A percentile compares a stretch with the other conserved stretches of the same genome.
Conservation (phyloP, 2,329 filamentous ascomycete genomes). For the Didymella exigua region DNA sequence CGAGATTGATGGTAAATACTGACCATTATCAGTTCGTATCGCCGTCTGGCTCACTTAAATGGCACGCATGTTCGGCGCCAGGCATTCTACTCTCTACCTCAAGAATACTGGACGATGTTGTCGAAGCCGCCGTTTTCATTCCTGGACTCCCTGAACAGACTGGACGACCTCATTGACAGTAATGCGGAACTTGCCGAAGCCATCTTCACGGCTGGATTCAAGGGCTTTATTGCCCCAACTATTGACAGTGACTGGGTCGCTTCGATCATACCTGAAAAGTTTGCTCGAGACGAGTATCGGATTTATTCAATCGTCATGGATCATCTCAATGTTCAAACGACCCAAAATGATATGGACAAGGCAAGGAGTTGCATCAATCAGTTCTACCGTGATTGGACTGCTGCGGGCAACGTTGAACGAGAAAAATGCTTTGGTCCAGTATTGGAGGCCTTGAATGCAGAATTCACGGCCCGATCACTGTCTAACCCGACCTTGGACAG, state of each 20-base stretch:
- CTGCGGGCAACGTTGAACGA: slow-evolving; percentile 75
- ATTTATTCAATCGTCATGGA: slow-evolving; percentile 56
- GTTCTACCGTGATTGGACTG: slow-evolving; percentile 93
- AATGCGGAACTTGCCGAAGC: slow-evolving; percentile 83
- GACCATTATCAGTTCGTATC: slow-evolving; percentile 70
- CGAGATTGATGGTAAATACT: background rate
- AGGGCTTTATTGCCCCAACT: slow-evolving; percentile 40
- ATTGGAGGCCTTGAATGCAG: slow-evolving; percentile 64
- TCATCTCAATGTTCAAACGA: slow-evolving; percentile 74
- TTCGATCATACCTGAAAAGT: slow-evolving; percentile 38
- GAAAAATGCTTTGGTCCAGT: slow-evolving; percentile 79
- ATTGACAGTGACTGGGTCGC: slow-evolving; percentile 44
- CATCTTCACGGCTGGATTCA: slow-evolving; percentile 65
- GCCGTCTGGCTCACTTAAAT: slow-evolving; percentile 83
- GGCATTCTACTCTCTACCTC: slow-evolving; percentile 89
- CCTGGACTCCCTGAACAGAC: slow-evolving; percentile 74
- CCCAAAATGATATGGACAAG: slow-evolving; percentile 80
- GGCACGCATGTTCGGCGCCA: slow-evolving; percentile 88
- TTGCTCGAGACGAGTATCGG: slow-evolving; percentile 36
- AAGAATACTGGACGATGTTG: slow-evolving; percentile 81
- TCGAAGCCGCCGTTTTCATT: slow-evolving; percentile 82
- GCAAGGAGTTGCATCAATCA: slow-evolving; percentile 90
- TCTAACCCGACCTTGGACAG: slow-evolving; percentile 31
- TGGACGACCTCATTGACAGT: slow-evolving; percentile 86
- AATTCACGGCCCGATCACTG: slow-evolving; percentile 43